Percentiles rank a stretch among this genome's conserved stretches.
Conservation (phyloP, 2,329 filamentous ascomycete species). For the Phialocephala subalpina region DNA sequence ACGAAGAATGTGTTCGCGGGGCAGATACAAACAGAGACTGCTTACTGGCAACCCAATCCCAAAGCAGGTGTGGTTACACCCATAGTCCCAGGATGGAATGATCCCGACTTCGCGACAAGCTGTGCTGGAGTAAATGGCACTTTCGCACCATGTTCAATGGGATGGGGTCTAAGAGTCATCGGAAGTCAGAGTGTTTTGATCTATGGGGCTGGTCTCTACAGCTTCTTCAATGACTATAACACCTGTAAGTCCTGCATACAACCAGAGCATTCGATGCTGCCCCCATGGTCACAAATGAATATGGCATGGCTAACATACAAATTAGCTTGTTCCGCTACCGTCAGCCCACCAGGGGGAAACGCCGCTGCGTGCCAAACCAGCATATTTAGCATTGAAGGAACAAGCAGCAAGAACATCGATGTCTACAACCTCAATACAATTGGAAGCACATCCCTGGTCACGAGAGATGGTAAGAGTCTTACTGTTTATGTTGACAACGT, state of each 20-base stretch:
- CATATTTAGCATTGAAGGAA: conserved; percentile 36
- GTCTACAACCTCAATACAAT: conserved; percentile 36
- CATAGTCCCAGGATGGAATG: conserved; percentile 47
- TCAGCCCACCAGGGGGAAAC: conserved; percentile 21
- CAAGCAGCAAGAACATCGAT: conserved; percentile 21
- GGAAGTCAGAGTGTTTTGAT: conserved; percentile 54
- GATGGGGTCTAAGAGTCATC: conserved; percentile 70
- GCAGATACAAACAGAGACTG: conserved; percentile 38
- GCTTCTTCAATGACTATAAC: conserved; percentile 64
- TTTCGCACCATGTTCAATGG: conserved; percentile 45
- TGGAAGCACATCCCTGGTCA: conserved; percentile 33
- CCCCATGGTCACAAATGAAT: neutral
- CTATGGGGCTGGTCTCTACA: conserved; percentile 63
- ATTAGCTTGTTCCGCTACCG: conserved; percentile 26
- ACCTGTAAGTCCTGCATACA: conserved; percentile 9
- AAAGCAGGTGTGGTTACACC: conserved; percentile 69
- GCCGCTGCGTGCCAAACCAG: conserved; percentile 31
- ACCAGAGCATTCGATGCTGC: too few relatives aligned
- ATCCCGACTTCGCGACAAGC: conserved; percentile 55
- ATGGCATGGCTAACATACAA: neutral
- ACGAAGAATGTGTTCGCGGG: conserved; percentile 39
- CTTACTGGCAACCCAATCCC: conserved; percentile 74
- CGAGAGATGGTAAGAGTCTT: conserved; percentile 22
- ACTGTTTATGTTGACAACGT: conserved; percentile 30
- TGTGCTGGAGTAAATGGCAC: neutral